phyloP scores from a whole-genome alignment of 345 rosid species.

The Hevea brasiliensis region DNA sequence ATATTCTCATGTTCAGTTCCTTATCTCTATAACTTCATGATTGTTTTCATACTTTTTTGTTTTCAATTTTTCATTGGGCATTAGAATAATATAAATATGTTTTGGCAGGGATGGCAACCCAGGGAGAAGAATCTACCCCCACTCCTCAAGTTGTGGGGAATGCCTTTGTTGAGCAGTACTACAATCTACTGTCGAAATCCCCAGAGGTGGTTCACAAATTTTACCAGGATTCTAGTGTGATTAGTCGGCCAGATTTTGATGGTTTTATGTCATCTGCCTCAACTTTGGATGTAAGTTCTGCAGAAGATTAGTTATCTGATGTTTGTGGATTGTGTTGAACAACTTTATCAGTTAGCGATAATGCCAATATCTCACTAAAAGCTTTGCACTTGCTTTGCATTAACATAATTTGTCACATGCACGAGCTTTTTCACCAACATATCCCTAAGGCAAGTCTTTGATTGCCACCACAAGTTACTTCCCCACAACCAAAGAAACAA shows the following conservation, averaged over 20 bases:
- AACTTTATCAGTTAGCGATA: not conserved
- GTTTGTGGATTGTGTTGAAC: not conserved
- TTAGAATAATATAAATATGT: not conserved
- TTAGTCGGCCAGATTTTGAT: slow-evolving; percentile 25
- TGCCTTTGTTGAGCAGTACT: slow-evolving; percentile 33
- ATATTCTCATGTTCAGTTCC: not conserved
- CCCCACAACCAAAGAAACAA: not conserved
- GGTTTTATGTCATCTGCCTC: slow-evolving; percentile 14
- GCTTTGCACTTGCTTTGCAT: no score
- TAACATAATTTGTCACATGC: no score
- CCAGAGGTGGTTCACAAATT: slow-evolving; percentile 27
- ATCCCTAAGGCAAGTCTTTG: no score
- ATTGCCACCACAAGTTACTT: no score
- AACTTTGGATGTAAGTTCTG: slow-evolving; percentile 29
- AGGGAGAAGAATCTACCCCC: slow-evolving; percentile 12
- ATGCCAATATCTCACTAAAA: not conserved
- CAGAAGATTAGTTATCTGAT: not conserved
- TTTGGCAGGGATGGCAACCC: slow-evolving; percentile 17
- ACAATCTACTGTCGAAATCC: slow-evolving; percentile 7
- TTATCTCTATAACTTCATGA: not conserved
- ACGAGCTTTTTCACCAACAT: no score
- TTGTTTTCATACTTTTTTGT: not conserved
- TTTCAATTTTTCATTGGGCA: not conserved
- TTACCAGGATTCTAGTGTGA: slow-evolving; percentile 20
- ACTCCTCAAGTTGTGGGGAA: slow-evolving; percentile 24